These are phyloP conservation scores for Mrakia frigida DNA, from an alignment of 768 basidiomycete genomes.

Conservation along the genomic window DNA sequence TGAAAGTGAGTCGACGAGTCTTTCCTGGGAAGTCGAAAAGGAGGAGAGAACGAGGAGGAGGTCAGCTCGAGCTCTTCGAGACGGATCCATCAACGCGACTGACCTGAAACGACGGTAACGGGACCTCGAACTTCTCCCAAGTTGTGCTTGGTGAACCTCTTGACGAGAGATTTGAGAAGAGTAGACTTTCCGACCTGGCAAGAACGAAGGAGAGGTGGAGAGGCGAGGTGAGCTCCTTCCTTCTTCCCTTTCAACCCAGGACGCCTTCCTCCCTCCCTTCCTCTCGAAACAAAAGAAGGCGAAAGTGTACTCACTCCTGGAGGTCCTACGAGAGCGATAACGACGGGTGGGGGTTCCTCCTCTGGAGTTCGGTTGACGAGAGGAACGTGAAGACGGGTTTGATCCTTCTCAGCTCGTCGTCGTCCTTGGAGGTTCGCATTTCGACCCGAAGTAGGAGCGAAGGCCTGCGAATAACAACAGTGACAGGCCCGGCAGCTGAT, in stretches of 20 bases:
- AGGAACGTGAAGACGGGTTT: constrained; percentile 91
- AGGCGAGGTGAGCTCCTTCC: not conserved
- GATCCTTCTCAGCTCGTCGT: constrained; percentile 85
- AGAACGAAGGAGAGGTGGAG: not conserved
- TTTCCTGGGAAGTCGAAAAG: constrained; percentile 53
- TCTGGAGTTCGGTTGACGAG: constrained; percentile 85
- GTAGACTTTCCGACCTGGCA: constrained; percentile 79
- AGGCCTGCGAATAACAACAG: constrained; percentile 55
- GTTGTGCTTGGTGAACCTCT: constrained; percentile 89
- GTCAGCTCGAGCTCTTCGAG: not conserved
- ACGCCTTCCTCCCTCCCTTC: not conserved
- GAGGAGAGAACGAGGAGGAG: not conserved
- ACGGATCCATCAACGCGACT: not conserved
- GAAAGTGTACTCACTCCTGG: constrained; percentile 59
- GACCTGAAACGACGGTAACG: constrained; percentile 79
- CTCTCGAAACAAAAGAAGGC: not conserved
- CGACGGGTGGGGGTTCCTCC: constrained; percentile 78
- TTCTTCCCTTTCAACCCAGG: not conserved
- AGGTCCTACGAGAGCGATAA: constrained; percentile 91
- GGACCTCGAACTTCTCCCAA: constrained; percentile 85
- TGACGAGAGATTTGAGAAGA: constrained; percentile 80
- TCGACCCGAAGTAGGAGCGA: constrained; percentile 85
- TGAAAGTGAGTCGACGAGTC: constrained; percentile 84
- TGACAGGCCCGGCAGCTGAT: not conserved
- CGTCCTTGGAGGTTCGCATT: constrained; percentile 83